Evolutionary conservation across 2,329 filamentous ascomycete genomes (phyloP), one percentile per base, ranked within the genome.

Genomic region (Ascochyta viciae-villosae): DNA sequence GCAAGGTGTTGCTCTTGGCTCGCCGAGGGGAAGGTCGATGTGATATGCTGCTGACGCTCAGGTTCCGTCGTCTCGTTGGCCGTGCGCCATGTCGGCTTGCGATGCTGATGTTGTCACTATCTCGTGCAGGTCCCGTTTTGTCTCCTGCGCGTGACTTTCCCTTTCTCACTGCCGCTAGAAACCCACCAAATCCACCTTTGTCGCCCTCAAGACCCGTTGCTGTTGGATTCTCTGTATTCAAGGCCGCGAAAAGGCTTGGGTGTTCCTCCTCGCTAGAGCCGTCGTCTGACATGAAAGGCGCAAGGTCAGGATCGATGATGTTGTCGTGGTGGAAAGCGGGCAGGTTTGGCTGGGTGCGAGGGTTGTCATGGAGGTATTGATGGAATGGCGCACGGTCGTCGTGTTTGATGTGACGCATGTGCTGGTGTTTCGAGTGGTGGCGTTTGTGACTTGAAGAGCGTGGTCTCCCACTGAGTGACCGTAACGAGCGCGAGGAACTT

Each of bases 241-340:
- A 87, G 1, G 90, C 88, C 22, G 83, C 78, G 75, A 96, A 90
- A 12, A 97, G 89, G 69, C 89, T 93, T 77, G 93, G 89, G 66
- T 96, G 91, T 63, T 99, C 93, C 66, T 96, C 93, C 34, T 90
- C 94, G 67, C 92, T 97, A 1, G 93, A 96, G 43, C 91, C 92
- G 65, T 91, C 88, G 72, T 99, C 95, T 6, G 95, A 99, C 82
- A 99, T 90, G 76, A 96, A 99, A 31, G 92, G 90, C 5, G 93
- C 94, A 50, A 99, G 81, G 69, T 99, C 95, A 1, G 95, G 95
- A 72, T 99, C 95, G 65, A 99, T 98, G 65, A 99, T 96, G 71
- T 95, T 98, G 79, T 99, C 95, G 70, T 95, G 92, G 73, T 99
- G 95, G 66, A 99, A 98, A n/a, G 92, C 92, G 15, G 93, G 89